These are phyloP conservation scores for Neurospora sp. DNA, from an alignment of 495 filamentous ascomycete genomes.

Conservation along the genomic window DNA sequence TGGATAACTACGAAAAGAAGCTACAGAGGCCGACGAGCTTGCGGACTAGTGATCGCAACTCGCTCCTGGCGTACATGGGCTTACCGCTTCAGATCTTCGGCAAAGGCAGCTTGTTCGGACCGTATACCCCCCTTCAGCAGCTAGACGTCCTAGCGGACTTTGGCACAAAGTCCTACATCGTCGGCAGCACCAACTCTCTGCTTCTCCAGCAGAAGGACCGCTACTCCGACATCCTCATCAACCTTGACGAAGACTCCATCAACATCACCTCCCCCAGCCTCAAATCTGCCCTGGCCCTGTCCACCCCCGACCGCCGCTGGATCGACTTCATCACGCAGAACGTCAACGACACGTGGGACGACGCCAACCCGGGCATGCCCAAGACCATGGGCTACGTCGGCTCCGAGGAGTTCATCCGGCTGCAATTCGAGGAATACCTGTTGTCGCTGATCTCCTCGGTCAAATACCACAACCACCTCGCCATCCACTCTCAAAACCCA, in stretches of 20 bases:
- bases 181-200: constrained; percentile 92
- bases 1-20: constrained; percentile 70
- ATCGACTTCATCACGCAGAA: constrained; percentile 91
- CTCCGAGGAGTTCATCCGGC: constrained; percentile 93
- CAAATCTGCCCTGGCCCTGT: constrained; percentile 65
- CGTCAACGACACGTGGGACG: constrained; percentile 94
- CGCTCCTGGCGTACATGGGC: constrained; percentile 87
- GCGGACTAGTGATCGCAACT: constrained; percentile 82
- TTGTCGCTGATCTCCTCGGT: constrained; percentile 78
- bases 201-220: constrained; percentile 88
- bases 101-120: constrained; percentile 91
- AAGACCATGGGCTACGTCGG: constrained; percentile 93
- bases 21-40: constrained; percentile 73
- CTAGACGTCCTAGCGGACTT: constrained; percentile 89
- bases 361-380: constrained; percentile 73
- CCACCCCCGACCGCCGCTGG: constrained; percentile 85
- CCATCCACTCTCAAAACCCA: constrained; percentile 47
- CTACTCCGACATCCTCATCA: constrained; percentile 96
- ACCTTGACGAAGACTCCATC: constrained; percentile 83
- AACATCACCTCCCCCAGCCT: constrained; percentile 74
- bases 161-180: constrained; percentile 93
- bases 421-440: constrained; percentile 97
- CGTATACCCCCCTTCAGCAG: constrained; percentile 93
- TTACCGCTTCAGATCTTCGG: constrained; percentile 91
- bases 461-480: constrained; percentile 79